Percentiles rank a stretch among this genome's conserved stretches.
These are phyloP conservation scores for Clarireedia hainanense DNA, from an alignment of 2,329 filamentous ascomycete species.

Conservation along the genomic window DNA sequence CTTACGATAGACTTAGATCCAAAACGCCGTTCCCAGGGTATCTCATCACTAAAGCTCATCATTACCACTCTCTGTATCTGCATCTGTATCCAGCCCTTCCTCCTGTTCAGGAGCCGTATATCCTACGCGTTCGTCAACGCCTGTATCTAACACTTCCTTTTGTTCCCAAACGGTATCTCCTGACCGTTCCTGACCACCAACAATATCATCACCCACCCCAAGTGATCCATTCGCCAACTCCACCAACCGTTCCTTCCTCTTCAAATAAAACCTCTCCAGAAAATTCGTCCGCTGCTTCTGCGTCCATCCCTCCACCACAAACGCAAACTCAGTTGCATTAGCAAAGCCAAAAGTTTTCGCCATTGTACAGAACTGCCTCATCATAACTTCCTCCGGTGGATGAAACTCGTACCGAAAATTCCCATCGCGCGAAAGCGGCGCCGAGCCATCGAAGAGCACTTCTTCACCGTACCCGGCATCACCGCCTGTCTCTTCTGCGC, in stretches of 20 bases:
- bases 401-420: slow-evolving; percentile 31
- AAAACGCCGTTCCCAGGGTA: slow-evolving; percentile 12
- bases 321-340: slow-evolving; percentile 73
- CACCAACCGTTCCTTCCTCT: slow-evolving; percentile 36
- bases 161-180: no score
- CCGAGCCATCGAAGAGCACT: slow-evolving; percentile 45
- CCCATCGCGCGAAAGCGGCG: slow-evolving; percentile 15
- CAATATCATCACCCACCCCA: background rate
- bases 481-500: slow-evolving; percentile 42
- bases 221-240: background rate
- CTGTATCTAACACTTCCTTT: background rate
- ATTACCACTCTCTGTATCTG: slow-evolving; percentile 3
- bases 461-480: slow-evolving; percentile 43
- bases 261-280: slow-evolving; percentile 72
- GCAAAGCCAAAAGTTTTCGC: slow-evolving; percentile 69
- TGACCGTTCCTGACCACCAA: no score
- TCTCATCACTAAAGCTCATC: slow-evolving; percentile 15
- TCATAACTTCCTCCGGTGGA: slow-evolving; percentile 66
- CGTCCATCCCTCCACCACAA: slow-evolving; percentile 86
- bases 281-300: slow-evolving; percentile 72
- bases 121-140: background rate
- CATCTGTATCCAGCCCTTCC: background rate
- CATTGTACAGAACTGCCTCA: slow-evolving; percentile 87
- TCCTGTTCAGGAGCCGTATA: no score
- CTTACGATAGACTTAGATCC: no score